Evolutionary conservation across 2,329 filamentous ascomycete species (phyloP), one percentile per base, ranked within the genome.

Genomic region (Whalleya microplaca): DNA sequence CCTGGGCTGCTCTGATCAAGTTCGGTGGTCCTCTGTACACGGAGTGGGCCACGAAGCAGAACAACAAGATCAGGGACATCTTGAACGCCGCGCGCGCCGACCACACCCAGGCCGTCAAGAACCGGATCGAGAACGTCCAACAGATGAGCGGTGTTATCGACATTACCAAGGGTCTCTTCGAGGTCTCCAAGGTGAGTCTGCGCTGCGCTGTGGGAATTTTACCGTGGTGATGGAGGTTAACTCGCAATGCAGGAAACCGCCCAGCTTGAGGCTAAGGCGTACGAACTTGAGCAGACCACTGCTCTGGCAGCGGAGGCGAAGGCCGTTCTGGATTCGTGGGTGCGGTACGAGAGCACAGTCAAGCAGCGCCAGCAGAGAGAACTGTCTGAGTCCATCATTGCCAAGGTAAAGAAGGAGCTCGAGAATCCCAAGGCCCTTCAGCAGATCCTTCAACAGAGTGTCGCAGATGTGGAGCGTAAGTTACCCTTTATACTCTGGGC

Each of bases 281-380:
- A 89, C 80, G 92, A 98, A 85, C 87, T 98, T 68, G 92, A 98
- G 86, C 95, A 99, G 82, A 89, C 88, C 82, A 97, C 94, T 61
- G 90, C 92, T 69, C 84, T 99, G 66, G 92, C 92, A 57, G 82
- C 86, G 64, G 95, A 99, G 85, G 94, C 94, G 73, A 99, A 97
- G 89, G 73, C 84, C 61, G 95, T 98, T 58, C 88, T 99, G 65
- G 95, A 99, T 77, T 97, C 92, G 56, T 99, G 95, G 96, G 93
- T 98, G 65, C 90, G 95, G 76, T 99, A 99, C 79, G 95, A 99
- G 84, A 83, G 90, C 71, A 95, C 98, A 84, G 93, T 99, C 74
- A 99, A 98, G 90, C 90, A 94, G 83, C 90, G 95, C 77, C 92
- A 99, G 84, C 95, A 99, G 86, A 89, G 85, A 79, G 95, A 99